Base-by-base conservation (phyloP, 2,329 filamentous ascomycete genomes). In the Berkeleyomyces basicola region DNA sequence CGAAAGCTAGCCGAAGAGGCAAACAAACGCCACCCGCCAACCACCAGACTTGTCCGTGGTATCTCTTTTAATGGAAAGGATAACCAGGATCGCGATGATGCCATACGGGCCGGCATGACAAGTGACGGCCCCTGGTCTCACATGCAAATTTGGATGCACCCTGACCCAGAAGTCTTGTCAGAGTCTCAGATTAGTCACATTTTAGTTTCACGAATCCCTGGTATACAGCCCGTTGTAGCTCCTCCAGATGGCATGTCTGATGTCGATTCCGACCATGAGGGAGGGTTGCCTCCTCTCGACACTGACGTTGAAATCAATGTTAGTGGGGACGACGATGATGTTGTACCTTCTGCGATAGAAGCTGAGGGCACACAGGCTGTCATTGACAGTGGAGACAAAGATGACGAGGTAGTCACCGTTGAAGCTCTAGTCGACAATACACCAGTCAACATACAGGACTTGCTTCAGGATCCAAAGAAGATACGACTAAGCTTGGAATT, bases 61-160 rank as follows among this genome's bases (percentile, higher is more conserved):
- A 69, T 80, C 14, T 82, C 81, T 0, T 77, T 82, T 66, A 74
- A 76, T 33, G 79, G 81, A 61, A 71, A 72, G 0, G 76, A 78
- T 59, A 60, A 70, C 1, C 70, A 73, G 39, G 79, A 81, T 44
- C 73, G 76, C 63, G 70, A 55, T n/a, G 51, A 55, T 36, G 1
- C 70, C 2, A 64, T 72, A 14, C 73, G 76, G 3, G 65, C 71
- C 42, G 74, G 79, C 62, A 74, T 16, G n/a, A 39, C n/a, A 7
- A 37, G 33, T 76, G 5, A 75, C 70, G 66, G 67, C 66, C 49
- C 74, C 73, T 67, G 67, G 67, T 71, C 70, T 36, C 78, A 81
- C 65, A 76, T 78, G 46, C 77, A 80, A 61, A 70, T 83, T 49
- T 86, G 83, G 83, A 76, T 75, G 65, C 74, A 80, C 40, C 81